Percentiles rank a stretch among this genome's conserved stretches.
phyloP scores from a whole-genome alignment of 192 early-diverging fungal genomes.

The Coemansia sp. region DNA sequence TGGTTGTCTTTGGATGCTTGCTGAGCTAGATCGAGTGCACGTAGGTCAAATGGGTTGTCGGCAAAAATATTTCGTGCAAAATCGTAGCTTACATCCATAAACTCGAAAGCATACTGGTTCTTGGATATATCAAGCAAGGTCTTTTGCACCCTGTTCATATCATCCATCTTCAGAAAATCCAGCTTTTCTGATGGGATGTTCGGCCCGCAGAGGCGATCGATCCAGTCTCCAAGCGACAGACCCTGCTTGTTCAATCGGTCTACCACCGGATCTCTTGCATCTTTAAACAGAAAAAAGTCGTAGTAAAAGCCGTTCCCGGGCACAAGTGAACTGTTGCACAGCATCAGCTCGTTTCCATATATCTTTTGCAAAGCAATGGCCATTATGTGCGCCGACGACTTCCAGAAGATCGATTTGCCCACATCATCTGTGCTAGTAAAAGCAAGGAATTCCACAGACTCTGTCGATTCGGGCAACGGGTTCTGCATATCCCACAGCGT shows the following conservation, averaged over 20 bases:
- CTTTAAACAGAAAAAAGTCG: slow-evolving; percentile 64
- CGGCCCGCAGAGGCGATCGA: slow-evolving; percentile 25
- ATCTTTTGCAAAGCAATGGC: slow-evolving; percentile 70
- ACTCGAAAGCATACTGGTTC: slow-evolving; percentile 63
- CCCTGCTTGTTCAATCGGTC: slow-evolving; percentile 18
- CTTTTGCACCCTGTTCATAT: slow-evolving; percentile 56
- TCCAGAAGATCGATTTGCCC: slow-evolving; percentile 61
- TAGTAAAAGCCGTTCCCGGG: slow-evolving; percentile 79
- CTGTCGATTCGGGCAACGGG: slow-evolving; percentile 38
- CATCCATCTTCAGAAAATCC: slow-evolving; percentile 55
- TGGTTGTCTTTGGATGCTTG: not conserved
- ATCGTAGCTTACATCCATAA: slow-evolving; percentile 60
- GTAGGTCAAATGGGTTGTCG: slow-evolving; percentile 75
- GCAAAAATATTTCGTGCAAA: slow-evolving; percentile 66
- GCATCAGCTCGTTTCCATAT: slow-evolving; percentile 65
- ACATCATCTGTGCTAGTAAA: slow-evolving; percentile 46
- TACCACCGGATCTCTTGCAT: not conserved
- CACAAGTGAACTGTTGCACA: slow-evolving; percentile 71
- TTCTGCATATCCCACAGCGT: slow-evolving; percentile 59
- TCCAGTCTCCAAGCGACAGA: slow-evolving; percentile 22
- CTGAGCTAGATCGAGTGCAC: slow-evolving; percentile 55
- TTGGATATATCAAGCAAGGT: slow-evolving; percentile 57
- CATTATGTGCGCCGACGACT: slow-evolving; percentile 70
- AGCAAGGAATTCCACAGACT: slow-evolving; percentile 39
- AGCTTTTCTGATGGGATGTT: slow-evolving; percentile 15